Conservation (phyloP, 257 asterid genomes). For the Vinca minor region DNA sequence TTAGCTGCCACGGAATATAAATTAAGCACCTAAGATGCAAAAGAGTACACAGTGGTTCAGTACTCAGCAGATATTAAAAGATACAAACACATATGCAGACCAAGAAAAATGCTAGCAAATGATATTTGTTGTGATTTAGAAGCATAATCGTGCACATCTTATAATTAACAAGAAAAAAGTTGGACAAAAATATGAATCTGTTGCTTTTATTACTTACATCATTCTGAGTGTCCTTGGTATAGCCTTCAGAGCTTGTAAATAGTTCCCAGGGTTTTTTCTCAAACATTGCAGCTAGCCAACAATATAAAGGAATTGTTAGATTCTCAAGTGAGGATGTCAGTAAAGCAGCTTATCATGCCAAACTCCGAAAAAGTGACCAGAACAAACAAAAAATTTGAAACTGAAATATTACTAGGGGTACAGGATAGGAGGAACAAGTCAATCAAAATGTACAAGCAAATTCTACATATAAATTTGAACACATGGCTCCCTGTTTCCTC, state of each 20-base stretch:
- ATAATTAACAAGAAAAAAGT: neutral
- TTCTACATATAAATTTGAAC: neutral
- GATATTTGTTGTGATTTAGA: neutral
- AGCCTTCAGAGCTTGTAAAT: slow-evolving; percentile 79
- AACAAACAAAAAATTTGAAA: neutral
- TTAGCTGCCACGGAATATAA: neutral
- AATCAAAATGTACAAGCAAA: neutral
- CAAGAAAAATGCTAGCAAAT: neutral
- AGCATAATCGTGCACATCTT: neutral
- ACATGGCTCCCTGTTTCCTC: neutral
- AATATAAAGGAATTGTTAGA: slow-evolving; percentile 19
- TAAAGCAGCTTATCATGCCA: neutral
- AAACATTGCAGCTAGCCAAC: slow-evolving; percentile 60
- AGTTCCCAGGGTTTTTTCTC: slow-evolving; percentile 68
- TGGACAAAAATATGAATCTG: neutral
- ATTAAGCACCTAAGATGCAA: neutral
- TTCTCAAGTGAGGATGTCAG: slow-evolving; percentile 5
- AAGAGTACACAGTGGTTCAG: neutral
- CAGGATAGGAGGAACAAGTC: neutral
- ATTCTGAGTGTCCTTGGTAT: slow-evolving; percentile 97
- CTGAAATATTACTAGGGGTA: neutral
- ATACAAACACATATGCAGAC: neutral
- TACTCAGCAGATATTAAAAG: neutral
- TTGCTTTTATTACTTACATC: slow-evolving; percentile 54
- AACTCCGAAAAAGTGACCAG: neutral